Evolutionary conservation across 2,329 filamentous ascomycete genomes (phyloP), one percentile per base, ranked within the genome.

Genomic region (Hypoxylon sp.): DNA sequence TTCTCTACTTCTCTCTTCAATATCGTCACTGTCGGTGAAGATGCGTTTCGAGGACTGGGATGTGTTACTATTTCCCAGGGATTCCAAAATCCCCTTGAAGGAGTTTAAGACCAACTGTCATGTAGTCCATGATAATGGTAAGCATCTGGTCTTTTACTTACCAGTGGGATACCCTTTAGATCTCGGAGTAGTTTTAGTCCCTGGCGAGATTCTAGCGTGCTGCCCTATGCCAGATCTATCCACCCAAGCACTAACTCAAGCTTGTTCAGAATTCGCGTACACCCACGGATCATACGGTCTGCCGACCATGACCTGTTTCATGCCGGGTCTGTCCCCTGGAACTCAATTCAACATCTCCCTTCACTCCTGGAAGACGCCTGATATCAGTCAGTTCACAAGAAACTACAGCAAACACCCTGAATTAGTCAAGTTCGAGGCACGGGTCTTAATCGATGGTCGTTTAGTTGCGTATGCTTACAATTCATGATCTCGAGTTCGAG

Each of bases 41-140:
- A 97, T 97, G 93, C 90, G 93, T 65, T 97, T 91, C 84, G 87
- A 93, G 73, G 89, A 93, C 75, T 97, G 93, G 93, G 93, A 97
- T 75, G 87, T 96, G 60, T 87, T 97, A 46, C 83, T 97, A 67
- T 97, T 97, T 77, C 90, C 92, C 0, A 80, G 79, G 67, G 85
- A 86, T 67, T 89, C 85, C 73, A 90, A 89, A 73, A 77, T 91
- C 11, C 93, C 93, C 0, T 80, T 94, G 60, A 92, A 93, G 78
- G 93, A 97, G 79, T 97, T 96, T 84, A 90, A 89, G 75, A 93
- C 92, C 6, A 85, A 88, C 67, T 97, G 92, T 77, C 91, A 91
- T 77, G 88, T 91, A 32, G 86, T 90, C n/a, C 81, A 83, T 5
- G 85, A 87, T 74, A 63, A 77, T 52, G 83, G 83, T 83, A 72